A percentile compares a stretch with the other conserved stretches of the same genome.
Evolutionary conservation across 805 yeast genomes (phyloP).

Genomic region (Metschnikowia cubensis): DNA sequence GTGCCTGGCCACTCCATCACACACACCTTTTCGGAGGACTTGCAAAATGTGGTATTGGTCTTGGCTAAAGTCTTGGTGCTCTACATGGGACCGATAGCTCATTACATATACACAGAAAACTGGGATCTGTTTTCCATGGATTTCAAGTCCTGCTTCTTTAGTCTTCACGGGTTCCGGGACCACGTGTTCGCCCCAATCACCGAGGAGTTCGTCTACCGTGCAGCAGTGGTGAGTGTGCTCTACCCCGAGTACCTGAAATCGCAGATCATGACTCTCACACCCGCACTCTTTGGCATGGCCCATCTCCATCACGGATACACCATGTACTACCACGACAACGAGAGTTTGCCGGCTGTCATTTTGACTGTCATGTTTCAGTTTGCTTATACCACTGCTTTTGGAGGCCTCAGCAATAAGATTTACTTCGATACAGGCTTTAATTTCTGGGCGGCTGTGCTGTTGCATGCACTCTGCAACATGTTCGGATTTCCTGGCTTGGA

Average conservation of each 20-base stretch:
- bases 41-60: slow-evolving; percentile 12
- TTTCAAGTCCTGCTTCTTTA: slow-evolving; percentile 18
- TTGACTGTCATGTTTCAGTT: slow-evolving; percentile 48
- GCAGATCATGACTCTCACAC: slow-evolving; percentile 24
- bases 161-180: slow-evolving; percentile 49
- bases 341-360: slow-evolving; percentile 27
- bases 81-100: slow-evolving; percentile 20
- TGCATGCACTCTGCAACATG: slow-evolving; percentile 66
- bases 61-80: slow-evolving; percentile 13
- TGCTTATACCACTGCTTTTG: slow-evolving; percentile 66
- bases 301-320: slow-evolving; percentile 73
- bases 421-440: slow-evolving; percentile 47
- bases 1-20: slow-evolving; percentile 29
- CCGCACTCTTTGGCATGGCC: slow-evolving; percentile 70
- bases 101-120: slow-evolving; percentile 9
- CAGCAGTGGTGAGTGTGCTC: slow-evolving; percentile 34
- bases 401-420: slow-evolving; percentile 56
- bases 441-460: slow-evolving; percentile 53
- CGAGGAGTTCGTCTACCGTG: slow-evolving; percentile 71
- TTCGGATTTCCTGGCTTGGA: slow-evolving; percentile 58
- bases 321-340: slow-evolving; percentile 25
- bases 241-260: slow-evolving; percentile 8
- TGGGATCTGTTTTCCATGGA: slow-evolving; percentile 14
- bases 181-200: slow-evolving; percentile 69
- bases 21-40: slow-evolving; percentile 9